phyloP scores from a whole-genome alignment of 345 rosid species.

The Salix dunnii region DNA sequence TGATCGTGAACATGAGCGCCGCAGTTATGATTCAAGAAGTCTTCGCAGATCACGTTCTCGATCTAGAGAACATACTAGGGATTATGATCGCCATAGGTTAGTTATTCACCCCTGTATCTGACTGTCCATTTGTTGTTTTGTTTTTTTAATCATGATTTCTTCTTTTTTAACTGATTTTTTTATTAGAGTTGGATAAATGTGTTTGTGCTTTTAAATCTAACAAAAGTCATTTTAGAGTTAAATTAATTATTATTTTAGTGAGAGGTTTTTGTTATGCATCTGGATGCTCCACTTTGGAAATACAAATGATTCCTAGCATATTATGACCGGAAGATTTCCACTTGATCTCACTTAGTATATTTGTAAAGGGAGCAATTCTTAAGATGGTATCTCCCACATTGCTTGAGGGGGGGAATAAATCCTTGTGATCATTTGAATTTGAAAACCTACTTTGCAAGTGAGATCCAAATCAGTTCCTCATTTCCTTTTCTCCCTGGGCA shows the following conservation, averaged over 20 bases:
- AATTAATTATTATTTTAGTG: background rate
- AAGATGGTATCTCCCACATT: background rate
- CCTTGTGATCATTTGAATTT: background rate
- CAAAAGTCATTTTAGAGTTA: background rate
- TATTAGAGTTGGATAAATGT: background rate
- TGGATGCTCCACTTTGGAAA: background rate
- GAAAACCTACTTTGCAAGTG: background rate
- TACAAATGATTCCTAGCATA: background rate
- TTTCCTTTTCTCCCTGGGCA: background rate
- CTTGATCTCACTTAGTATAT: background rate
- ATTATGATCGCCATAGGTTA: conserved; percentile 89
- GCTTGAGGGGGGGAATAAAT: background rate
- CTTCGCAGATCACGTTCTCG: conserved; percentile 76
- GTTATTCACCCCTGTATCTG: background rate
- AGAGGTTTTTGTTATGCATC: background rate
- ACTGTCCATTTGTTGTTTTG: background rate
- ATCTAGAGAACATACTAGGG: conserved; percentile 72
- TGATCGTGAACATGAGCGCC: conserved; percentile 64
- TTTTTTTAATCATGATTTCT: background rate
- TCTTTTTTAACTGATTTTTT: background rate
- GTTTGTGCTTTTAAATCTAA: background rate
- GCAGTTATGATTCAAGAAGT: conserved; percentile 77
- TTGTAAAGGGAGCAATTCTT: background rate
- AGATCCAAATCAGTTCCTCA: background rate
- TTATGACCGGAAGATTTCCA: background rate